phyloP scores from a whole-genome alignment of 129 eudicot genomes.

The Pseudognaphalium luteoalbum region DNA sequence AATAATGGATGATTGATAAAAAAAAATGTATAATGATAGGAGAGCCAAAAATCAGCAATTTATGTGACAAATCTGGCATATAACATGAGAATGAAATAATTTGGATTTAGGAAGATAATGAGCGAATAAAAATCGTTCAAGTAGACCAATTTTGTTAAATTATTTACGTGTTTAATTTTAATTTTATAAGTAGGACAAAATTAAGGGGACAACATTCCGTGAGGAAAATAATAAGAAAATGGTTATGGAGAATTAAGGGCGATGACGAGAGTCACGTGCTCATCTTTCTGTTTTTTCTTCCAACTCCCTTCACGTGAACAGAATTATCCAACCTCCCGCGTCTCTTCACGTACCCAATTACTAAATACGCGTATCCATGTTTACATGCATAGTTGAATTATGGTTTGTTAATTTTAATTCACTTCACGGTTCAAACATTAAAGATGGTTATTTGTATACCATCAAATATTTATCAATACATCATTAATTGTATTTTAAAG shows the following conservation, averaged over 20 bases:
- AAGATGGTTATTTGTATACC: no score
- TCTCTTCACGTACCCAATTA: not conserved
- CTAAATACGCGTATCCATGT: not conserved
- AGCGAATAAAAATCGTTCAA: not conserved
- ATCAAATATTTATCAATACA: no score
- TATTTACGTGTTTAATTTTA: not conserved
- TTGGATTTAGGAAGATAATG: not conserved
- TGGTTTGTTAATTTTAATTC: no score
- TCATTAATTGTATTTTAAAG: no score
- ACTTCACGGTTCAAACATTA: no score
- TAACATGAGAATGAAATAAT: not conserved
- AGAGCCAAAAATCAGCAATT: no score
- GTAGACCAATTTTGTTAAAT: no score
- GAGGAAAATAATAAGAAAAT: conserved; percentile 19
- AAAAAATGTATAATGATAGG: no score
- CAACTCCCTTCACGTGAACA: conserved; percentile 38
- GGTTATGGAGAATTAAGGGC: conserved; percentile 12
- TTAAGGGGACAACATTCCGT: conserved; percentile 20
- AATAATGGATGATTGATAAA: not conserved
- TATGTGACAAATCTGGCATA: no score
- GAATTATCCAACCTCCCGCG: conserved; percentile 18
- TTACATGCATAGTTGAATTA: not conserved
- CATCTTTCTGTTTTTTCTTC: conserved; percentile 11
- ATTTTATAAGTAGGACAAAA: not conserved
- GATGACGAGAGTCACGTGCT: conserved; percentile 33